These are phyloP conservation scores for Sarcodon sp. DNA, from an alignment of 768 basidiomycete species.

Conservation along the genomic window DNA sequence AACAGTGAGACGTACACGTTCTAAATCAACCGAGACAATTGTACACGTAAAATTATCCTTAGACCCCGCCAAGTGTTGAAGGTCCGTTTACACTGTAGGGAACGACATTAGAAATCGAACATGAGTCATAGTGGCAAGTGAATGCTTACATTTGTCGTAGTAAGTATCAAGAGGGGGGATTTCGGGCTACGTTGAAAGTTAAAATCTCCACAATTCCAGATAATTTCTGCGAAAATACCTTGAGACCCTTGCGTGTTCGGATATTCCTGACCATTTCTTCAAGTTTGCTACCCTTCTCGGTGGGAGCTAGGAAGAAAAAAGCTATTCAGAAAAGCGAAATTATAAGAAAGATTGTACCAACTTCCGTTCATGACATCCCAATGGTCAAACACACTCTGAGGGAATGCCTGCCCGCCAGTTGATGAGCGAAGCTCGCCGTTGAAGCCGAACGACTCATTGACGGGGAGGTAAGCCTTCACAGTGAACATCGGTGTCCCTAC, in stretches of 20 bases:
- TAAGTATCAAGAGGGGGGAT: constrained; percentile 81
- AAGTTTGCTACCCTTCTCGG: constrained; percentile 87
- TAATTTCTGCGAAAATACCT: constrained; percentile 29
- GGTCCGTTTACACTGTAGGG: no score
- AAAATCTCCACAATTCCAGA: constrained; percentile 5
- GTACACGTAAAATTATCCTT: no score
- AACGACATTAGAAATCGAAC: no score
- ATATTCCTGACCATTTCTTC: constrained; percentile 75
- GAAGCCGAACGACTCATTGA: constrained; percentile 93
- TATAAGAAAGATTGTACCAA: constrained; percentile 22
- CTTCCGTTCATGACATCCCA: constrained; percentile 80
- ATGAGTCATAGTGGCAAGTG: no score
- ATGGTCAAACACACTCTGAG: constrained; percentile 89
- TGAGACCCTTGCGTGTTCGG: constrained; percentile 91
- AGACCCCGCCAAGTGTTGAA: no score
- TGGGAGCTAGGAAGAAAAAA: constrained; percentile 35
- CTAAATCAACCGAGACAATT: no score
- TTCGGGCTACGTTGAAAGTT: constrained; percentile 45
- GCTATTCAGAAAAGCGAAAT: neutral
- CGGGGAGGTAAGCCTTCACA: constrained; percentile 93
- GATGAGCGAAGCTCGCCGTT: constrained; percentile 89
- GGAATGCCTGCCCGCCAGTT: constrained; percentile 97
- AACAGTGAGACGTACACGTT: no score
- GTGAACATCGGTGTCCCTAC: constrained; percentile 99
- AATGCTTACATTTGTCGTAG: constrained; percentile 62